Conservation (phyloP, 257 asterid genomes). For the Solanum chaucha region DNA sequence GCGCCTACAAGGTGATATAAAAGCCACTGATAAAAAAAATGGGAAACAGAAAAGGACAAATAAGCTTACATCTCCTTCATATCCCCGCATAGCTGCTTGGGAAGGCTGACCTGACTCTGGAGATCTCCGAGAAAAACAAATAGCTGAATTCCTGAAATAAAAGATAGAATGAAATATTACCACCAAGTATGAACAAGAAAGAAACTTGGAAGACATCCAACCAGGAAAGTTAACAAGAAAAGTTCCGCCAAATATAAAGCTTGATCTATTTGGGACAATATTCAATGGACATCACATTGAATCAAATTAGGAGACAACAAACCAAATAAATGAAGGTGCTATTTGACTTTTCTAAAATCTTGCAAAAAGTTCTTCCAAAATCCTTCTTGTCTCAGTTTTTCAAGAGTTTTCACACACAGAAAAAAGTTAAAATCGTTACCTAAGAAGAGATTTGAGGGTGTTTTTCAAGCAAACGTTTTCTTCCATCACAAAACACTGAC, state of each 20-base stretch:
- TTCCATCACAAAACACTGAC: neutral
- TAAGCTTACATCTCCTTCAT: slow-evolving; percentile 46
- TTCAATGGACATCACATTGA: neutral
- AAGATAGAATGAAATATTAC: neutral
- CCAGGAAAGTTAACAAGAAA: neutral
- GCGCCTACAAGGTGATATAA: neutral
- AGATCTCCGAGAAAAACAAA: neutral
- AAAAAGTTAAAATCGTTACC: no score
- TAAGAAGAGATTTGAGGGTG: neutral
- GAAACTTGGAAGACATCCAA: neutral
- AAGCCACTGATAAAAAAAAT: neutral
- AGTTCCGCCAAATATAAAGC: neutral
- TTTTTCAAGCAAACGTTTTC: neutral
- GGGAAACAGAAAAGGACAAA: neutral
- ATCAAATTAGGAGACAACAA: neutral
- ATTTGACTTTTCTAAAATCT: neutral
- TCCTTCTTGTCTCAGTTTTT: neutral
- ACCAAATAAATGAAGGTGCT: neutral
- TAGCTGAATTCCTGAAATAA: neutral
- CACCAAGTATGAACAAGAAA: neutral
- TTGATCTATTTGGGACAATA: neutral
- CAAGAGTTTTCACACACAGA: neutral
- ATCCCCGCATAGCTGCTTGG: slow-evolving; percentile 32
- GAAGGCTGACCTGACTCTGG: neutral
- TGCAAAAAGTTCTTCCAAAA: neutral